A percentile compares a stretch with the other conserved stretches of the same genome.
These are phyloP conservation scores for Beauveria sp. DNA, from an alignment of 2,329 filamentous ascomycete species.

Conservation along the genomic window DNA sequence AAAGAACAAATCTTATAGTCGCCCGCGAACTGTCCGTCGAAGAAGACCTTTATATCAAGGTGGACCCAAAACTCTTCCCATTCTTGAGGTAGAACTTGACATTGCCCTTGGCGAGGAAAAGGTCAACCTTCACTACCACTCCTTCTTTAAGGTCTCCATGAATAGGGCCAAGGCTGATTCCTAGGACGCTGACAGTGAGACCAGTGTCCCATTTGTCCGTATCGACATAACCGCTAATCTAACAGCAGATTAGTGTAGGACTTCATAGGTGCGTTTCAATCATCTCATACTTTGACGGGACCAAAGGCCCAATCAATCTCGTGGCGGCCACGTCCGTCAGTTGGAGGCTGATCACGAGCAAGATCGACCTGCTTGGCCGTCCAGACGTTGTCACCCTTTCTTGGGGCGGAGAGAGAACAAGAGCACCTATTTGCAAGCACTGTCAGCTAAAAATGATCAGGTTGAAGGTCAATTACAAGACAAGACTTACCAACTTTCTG, in stretches of 20 bases:
- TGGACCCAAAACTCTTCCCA: background rate
- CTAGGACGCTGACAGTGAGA: background rate
- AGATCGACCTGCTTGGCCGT: background rate
- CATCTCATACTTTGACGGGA: background rate
- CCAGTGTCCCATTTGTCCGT: background rate
- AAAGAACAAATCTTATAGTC: background rate
- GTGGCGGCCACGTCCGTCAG: background rate
- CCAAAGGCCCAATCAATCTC: background rate
- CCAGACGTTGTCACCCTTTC: background rate
- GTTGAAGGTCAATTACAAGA: too few relatives aligned
- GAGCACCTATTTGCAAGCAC: background rate
- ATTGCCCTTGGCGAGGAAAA: background rate
- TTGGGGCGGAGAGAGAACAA: background rate
- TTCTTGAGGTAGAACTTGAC: background rate
- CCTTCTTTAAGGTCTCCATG: background rate
- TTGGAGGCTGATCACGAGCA: background rate
- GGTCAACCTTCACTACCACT: background rate
- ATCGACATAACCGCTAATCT: background rate
- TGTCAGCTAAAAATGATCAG: background rate
- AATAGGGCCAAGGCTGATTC: background rate
- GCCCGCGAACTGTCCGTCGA: background rate
- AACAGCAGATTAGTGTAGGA: background rate
- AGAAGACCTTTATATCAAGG: background rate
- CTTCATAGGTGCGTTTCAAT: background rate
- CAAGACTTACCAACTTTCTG: background rate